Conservation (phyloP, 345 rosid species). For the Populus davidiana region DNA sequence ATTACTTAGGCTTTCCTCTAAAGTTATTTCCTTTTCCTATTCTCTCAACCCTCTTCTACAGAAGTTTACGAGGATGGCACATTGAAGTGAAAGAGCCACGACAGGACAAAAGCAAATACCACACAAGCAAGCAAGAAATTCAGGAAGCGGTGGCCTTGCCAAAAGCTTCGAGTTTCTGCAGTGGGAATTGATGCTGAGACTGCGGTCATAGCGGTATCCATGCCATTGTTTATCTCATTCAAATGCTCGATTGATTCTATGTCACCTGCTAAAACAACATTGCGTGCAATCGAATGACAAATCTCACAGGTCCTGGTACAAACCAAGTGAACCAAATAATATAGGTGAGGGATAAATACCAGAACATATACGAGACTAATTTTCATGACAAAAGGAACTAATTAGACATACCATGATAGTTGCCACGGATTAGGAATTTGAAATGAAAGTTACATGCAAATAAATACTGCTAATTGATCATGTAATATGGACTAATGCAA, state of each 20-base stretch:
- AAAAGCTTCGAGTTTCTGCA: conserved; percentile 61
- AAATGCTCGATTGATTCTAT: conserved; percentile 36
- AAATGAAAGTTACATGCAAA: neutral
- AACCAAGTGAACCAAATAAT: neutral
- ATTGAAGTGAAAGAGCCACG: conserved; percentile 78
- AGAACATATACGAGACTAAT: neutral
- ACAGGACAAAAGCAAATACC: conserved; percentile 70
- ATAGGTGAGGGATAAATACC: neutral
- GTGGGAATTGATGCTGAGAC: conserved; percentile 25
- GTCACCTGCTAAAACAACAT: conserved; percentile 56
- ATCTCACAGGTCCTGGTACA: conserved; percentile 80
- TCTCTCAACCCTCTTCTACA: conserved; percentile 2
- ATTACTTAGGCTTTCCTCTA: neutral
- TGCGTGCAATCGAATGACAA: conserved; percentile 67
- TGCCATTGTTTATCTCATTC: conserved; percentile 31
- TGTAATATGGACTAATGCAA: neutral
- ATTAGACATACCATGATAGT: neutral
- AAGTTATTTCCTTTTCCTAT: conserved; percentile 4
- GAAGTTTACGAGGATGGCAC: conserved; percentile 44
- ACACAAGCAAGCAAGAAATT: conserved; percentile 72
- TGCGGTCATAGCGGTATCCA: conserved; percentile 2
- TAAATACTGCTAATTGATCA: neutral
- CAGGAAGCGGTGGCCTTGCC: conserved; percentile 80
- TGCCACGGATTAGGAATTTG: neutral
- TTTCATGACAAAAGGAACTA: conserved; percentile 1